Percentiles rank a stretch among this genome's conserved stretches.
These are phyloP conservation scores for Clitoria ternatea DNA, from an alignment of 306 rosid species.

Conservation along the genomic window DNA sequence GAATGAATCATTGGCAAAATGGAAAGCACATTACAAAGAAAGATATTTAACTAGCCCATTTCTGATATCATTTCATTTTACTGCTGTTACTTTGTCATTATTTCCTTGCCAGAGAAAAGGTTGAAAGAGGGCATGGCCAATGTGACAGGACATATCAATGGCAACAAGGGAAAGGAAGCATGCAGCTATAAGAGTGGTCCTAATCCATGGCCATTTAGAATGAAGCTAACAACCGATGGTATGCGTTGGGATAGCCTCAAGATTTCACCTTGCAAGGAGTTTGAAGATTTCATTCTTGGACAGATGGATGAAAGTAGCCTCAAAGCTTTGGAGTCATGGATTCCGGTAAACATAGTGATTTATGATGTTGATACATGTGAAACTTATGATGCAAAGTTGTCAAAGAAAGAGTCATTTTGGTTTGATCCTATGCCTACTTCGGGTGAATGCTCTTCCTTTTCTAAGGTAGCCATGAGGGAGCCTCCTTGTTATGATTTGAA, in stretches of 20 bases:
- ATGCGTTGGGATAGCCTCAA: conserved; percentile 47
- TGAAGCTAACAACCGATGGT: conserved; percentile 34
- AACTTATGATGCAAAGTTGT: conserved; percentile 38
- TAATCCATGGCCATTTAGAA: conserved; percentile 42
- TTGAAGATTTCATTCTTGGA: conserved; percentile 40
- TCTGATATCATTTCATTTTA: background rate
- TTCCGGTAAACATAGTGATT: conserved; percentile 37
- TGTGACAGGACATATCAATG: background rate
- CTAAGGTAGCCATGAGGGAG: background rate
- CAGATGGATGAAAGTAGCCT: conserved; percentile 38
- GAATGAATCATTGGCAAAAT: background rate
- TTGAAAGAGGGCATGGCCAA: conserved; percentile 3
- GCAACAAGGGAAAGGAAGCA: background rate
- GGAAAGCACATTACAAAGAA: background rate
- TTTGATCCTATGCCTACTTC: conserved; percentile 42
- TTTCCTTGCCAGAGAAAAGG: background rate
- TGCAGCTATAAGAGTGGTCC: background rate
- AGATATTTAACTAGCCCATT: background rate
- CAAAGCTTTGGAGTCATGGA: conserved; percentile 32
- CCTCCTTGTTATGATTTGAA: conserved; percentile 27
- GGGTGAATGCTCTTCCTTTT: background rate
- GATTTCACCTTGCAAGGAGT: conserved; percentile 36
- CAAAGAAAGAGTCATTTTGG: conserved; percentile 50
- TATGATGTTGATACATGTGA: conserved; percentile 52
- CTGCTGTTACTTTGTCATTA: background rate